A percentile compares a stretch with the other conserved stretches of the same genome.
phyloP scores from a whole-genome alignment of 306 rosid species.

The Neltuma alba region DNA sequence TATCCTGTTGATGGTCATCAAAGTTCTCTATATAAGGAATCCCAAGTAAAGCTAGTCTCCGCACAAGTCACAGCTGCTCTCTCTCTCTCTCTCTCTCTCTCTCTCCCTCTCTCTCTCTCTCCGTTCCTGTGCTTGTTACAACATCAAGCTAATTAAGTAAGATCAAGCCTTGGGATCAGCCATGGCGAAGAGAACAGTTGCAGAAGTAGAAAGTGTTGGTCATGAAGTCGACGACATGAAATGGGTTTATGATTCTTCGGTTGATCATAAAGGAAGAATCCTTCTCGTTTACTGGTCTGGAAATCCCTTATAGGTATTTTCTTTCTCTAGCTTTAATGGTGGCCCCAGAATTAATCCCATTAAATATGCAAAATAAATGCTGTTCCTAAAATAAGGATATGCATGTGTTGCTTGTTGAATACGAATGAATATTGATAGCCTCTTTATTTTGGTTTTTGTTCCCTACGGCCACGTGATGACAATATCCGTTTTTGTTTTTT shows the following conservation, averaged over 20 bases:
- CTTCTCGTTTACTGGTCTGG: too few relatives aligned
- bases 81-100: not conserved
- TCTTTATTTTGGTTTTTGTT: not conserved
- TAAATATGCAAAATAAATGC: not conserved
- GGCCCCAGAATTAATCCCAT: not conserved
- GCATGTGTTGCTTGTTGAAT: not conserved
- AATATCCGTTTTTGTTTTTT: not conserved
- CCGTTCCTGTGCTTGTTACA: not conserved
- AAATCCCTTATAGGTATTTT: too few relatives aligned
- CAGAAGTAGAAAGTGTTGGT: not conserved
- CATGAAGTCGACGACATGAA: conserved; percentile 34
- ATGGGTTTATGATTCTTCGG: conserved; percentile 68
- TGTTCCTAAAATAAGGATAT: not conserved
- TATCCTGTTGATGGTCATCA: not conserved
- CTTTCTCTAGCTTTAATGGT: not conserved
- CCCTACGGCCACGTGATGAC: not conserved
- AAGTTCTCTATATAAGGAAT: not conserved
- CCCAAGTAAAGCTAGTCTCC: not conserved
- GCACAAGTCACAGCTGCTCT: not conserved
- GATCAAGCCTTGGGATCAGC: too few relatives aligned
- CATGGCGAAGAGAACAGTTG: not conserved
- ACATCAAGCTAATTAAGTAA: not conserved
- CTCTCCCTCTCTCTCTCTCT: not conserved
- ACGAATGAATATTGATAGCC: not conserved
- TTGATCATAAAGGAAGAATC: conserved; percentile 55